Evolutionary conservation across 2,329 filamentous ascomycete genomes (phyloP), one percentile per base, ranked within the genome.

Genomic region (Nothophaeocryptopus gaeumannii): DNA sequence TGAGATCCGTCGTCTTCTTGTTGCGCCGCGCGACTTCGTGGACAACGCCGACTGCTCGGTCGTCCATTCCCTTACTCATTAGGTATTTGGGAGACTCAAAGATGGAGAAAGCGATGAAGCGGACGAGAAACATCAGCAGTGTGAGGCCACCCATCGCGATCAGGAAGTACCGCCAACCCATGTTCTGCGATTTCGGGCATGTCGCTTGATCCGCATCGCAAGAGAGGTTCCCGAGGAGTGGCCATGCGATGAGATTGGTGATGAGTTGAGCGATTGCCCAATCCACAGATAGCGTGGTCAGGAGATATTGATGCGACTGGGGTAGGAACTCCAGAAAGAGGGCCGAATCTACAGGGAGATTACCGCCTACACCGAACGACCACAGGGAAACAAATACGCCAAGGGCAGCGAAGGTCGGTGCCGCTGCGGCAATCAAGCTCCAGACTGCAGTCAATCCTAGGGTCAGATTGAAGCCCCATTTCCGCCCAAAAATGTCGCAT

Each of bases 191-290:
- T 41, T 38, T 33, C 40, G 8, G 45, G 34, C 31, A 45, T 41
- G 13, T 37, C 20, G 20, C 20, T 26, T 26, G 20, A 26, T 26
- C 20, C 14, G 16, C 45, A 30, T 33, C 39, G 33, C 51, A 51
- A 43, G 40, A 48, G 37, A 47, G 48, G 32, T 53, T 53, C 12
- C 38, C 36, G 41, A 53, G 39, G 43, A 77, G 78, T 0, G 71
- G 75, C 75, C 76, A 65, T 4, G 74, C 58, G 14, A 63, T 31
- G 2, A 63, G 41, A 9, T 61, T 61, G 38, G 60, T 59, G 15
- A 63, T 47, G 5, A 53, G 53, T 16, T 63, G 58, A 8, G 60
- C 62, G 14, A 65, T 47, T 5, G 54, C 54, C 54, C 59, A 60
- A 59, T 61, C 63, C 8, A 57, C 44, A 2, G 55, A 45, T 52